Base-by-base conservation (phyloP, 257 asterid species). In the Thymus quinquecostatus region DNA sequence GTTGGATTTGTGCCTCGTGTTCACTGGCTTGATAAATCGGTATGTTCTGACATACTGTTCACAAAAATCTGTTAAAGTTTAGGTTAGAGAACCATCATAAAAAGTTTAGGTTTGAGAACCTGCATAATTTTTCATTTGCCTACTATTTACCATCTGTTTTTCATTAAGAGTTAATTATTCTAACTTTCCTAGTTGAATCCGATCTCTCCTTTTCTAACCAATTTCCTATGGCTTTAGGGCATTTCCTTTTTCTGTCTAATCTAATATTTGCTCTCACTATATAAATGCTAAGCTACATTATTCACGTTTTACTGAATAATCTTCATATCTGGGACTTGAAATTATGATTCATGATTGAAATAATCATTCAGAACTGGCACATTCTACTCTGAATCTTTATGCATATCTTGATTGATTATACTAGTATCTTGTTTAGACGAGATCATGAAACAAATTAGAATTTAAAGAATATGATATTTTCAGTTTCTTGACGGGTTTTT, bases 1-100 rank as follows among this genome's bases (percentile, higher is more conserved):
- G 97, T 91, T 76, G 97, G 97, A 50, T 91, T 91, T 78, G 97
- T 91, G 68, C 97, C 96, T n/a, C 95, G 96, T 69, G 54, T 85
- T 55, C 96, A 89, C 75, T 83, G 95, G 92, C 75, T 84, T 72
- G 86, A 86, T 57, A 75, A 81, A 59, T 72, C 77, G 91, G 96
- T 89, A 82, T 47, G 86, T 69, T 55, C 73, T 78, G 32, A 64
- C 66, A 30, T 51, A 56, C 51, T 66, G 29, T 47, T 63, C 44
- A 28, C 56, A 38, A n/a, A 38, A 69, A 30, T 54, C 30, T 28
- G 8, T 59, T 21, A 14, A 30, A 47, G 54, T 49, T 10, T 57
- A 6, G 70, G 77, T 63, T 13, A 21, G 9, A 8, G 8, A 56
- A 45, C 34, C 40, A 29, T 34, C 51, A 11, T 59, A 30, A 14